These are phyloP conservation scores for Phytophthora quininea DNA, from an alignment of 352 stramenopile genomes.

Conservation along the genomic window DNA sequence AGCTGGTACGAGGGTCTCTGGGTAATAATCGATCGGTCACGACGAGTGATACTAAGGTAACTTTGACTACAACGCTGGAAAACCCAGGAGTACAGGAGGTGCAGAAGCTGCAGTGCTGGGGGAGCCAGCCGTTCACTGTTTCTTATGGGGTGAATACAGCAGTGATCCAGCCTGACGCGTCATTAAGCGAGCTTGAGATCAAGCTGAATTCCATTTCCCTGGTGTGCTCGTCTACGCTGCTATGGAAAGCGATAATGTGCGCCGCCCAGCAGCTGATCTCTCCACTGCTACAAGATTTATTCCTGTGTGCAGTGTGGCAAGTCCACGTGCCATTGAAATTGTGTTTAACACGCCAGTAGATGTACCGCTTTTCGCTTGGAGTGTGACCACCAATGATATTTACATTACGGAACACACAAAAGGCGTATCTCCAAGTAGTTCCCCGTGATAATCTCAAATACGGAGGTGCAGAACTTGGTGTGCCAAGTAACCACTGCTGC, in stretches of 20 bases:
- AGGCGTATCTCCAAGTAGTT: constrained; percentile 38
- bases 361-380: constrained; percentile 60
- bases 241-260: constrained; percentile 24
- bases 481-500: constrained; percentile 53
- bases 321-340: constrained; percentile 46
- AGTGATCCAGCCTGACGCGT: constrained; percentile 44
- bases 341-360: constrained; percentile 69
- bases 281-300: constrained; percentile 39
- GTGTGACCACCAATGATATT: constrained; percentile 58
- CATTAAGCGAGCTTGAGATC: constrained; percentile 53
- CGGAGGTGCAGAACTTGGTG: constrained; percentile 55
- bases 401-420: constrained; percentile 68
- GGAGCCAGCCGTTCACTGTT: constrained; percentile 51
- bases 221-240: constrained; percentile 55
- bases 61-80: constrained; percentile 54
- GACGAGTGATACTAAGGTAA: constrained; percentile 60
- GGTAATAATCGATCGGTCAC: constrained; percentile 77
- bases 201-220: constrained; percentile 56
- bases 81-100: constrained; percentile 75
- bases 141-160: constrained; percentile 31
- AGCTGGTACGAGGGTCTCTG: constrained; percentile 56
- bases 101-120: constrained; percentile 66
- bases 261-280: constrained; percentile 28
- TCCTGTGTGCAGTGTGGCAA: constrained; percentile 67
- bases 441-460: constrained; percentile 57